Conservation (phyloP, 2,329 filamentous ascomycete genomes). For the Mycosphaerella sp. region DNA sequence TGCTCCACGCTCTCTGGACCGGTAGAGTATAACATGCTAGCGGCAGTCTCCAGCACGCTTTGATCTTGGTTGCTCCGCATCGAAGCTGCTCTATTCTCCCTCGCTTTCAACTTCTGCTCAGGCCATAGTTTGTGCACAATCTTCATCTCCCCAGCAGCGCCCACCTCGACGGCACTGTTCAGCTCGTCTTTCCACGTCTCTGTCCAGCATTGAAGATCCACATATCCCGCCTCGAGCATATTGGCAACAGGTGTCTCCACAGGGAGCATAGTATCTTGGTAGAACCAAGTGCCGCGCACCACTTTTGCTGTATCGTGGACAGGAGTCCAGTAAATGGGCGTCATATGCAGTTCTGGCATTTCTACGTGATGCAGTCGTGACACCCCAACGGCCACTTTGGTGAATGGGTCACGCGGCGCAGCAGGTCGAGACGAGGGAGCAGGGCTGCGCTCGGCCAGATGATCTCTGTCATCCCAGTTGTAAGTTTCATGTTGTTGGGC, state of each 20-base stretch:
- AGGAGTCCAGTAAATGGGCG: slow-evolving; percentile 96
- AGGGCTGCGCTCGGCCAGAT: slow-evolving; percentile 29
- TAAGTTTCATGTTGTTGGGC: slow-evolving; percentile 42
- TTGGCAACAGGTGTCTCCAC: slow-evolving; percentile 82
- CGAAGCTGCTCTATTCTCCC: slow-evolving; percentile 38
- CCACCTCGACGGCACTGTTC: slow-evolving; percentile 82
- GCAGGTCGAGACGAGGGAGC: slow-evolving; percentile 24
- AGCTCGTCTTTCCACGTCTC: slow-evolving; percentile 91
- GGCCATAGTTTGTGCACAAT: slow-evolving; percentile 80
- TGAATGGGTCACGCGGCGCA: slow-evolving; percentile 35
- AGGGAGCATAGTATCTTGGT: slow-evolving; percentile 88
- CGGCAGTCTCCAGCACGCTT: slow-evolving; percentile 17
- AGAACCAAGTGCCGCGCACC: slow-evolving; percentile 90
- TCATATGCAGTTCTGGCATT: slow-evolving; percentile 73
- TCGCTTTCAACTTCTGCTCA: slow-evolving; percentile 52
- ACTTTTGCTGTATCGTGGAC: slow-evolving; percentile 82
- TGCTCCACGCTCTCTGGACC: slow-evolving; percentile 39
- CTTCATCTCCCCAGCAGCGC: slow-evolving; percentile 84
- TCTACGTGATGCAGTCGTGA: slow-evolving; percentile 87
- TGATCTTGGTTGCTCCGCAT: slow-evolving; percentile 7
- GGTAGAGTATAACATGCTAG: slow-evolving; percentile 28
- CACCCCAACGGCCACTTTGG: slow-evolving; percentile 74
- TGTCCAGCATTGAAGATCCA: slow-evolving; percentile 72
- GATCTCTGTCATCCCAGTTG: slow-evolving; percentile 41
- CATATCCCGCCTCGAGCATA: slow-evolving; percentile 83